These are phyloP conservation scores for Musa troglodytarum DNA, from an alignment of 176 grass and related monocot species.

Conservation along the genomic window DNA sequence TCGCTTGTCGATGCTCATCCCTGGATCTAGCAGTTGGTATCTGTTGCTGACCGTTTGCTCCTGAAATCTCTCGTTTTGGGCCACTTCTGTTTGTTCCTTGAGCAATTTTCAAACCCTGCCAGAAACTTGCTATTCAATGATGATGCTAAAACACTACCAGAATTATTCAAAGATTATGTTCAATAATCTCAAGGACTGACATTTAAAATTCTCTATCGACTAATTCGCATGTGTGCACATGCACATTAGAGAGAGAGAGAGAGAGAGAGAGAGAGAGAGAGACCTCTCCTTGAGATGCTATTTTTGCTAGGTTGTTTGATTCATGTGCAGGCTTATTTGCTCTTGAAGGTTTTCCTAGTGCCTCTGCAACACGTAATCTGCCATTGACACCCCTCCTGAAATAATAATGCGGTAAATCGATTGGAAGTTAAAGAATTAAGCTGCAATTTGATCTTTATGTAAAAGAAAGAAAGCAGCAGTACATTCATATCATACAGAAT, in stretches of 20 bases:
- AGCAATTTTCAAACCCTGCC: not conserved
- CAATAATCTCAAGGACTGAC: not conserved
- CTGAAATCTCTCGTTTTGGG: not conserved
- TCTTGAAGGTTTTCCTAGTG: constrained; percentile 11
- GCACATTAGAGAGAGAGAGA: no score
- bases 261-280: constrained; percentile 5
- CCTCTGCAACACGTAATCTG: constrained; percentile 5
- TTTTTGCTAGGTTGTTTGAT: constrained; percentile 1
- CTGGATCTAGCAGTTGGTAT: constrained; percentile 25
- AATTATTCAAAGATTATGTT: not conserved
- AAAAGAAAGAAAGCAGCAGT: not conserved
- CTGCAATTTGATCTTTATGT: not conserved
- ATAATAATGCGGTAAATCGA: not conserved
- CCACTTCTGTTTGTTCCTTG: not conserved
- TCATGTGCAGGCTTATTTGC: constrained; percentile 18
- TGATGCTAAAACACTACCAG: not conserved
- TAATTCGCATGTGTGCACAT: not conserved
- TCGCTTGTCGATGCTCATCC: constrained; percentile 16
- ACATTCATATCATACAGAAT: not conserved
- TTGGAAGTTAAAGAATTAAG: not conserved
- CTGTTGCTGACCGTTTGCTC: constrained; percentile 25
- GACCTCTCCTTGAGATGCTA: constrained; percentile 25
- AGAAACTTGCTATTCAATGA: not conserved
- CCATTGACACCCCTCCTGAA: constrained; percentile 24
- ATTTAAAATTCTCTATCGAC: not conserved